These are phyloP conservation scores for Carnegiea gigantea DNA, from an alignment of 179 eudicot genomes.

Conservation along the genomic window DNA sequence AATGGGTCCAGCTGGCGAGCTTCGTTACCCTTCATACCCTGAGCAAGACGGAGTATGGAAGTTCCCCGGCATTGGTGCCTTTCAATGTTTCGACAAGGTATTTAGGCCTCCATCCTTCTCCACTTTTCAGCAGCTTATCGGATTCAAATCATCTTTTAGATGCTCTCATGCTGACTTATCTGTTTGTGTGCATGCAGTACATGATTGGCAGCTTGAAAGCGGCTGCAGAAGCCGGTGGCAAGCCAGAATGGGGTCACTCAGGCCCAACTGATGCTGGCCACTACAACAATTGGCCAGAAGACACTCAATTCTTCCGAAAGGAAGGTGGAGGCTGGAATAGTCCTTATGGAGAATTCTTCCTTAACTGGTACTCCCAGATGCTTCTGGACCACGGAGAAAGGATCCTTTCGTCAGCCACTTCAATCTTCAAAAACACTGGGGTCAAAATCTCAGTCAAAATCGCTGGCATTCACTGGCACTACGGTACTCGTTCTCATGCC, in stretches of 20 bases:
- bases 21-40: conserved; percentile 96
- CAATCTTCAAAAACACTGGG: conserved; percentile 47
- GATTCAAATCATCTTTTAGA: background rate
- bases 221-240: conserved; percentile 79
- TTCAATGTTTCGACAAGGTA: conserved; percentile 85
- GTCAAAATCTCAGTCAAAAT: conserved; percentile 84
- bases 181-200: conserved; percentile 51
- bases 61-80: conserved; percentile 98
- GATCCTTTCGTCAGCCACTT: conserved; percentile 56
- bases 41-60: conserved; percentile 90
- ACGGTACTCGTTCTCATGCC: conserved; percentile 90
- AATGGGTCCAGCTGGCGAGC: conserved; percentile 99
- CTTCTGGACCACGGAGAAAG: conserved; percentile 84
- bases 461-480: conserved; percentile 98
- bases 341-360: conserved; percentile 89
- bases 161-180: background rate
- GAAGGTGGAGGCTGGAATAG: conserved; percentile 85
- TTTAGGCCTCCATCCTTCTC: background rate
- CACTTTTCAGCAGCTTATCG: background rate
- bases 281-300: conserved; percentile 98
- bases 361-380: conserved; percentile 91
- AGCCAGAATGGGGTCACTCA: conserved; percentile 87
- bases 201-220: conserved; percentile 80
- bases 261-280: conserved; percentile 93
- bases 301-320: conserved; percentile 76